Conservation (phyloP, 2,329 filamentous ascomycete genomes). For the Salinomyces thailandicus region DNA sequence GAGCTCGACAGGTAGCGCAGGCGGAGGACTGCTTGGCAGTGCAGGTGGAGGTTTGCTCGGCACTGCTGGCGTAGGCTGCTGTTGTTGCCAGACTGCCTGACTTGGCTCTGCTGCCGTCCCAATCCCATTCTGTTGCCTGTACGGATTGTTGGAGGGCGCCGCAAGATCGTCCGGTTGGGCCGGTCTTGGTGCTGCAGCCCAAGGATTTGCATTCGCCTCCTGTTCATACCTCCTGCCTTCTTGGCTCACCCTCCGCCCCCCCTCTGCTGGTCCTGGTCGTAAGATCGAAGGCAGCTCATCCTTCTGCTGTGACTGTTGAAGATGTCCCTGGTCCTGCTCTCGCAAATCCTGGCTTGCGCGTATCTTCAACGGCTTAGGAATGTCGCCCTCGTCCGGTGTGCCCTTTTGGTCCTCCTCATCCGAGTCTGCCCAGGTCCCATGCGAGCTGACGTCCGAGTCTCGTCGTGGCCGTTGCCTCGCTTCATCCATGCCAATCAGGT, state of each 20-base stretch:
- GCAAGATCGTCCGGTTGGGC: neutral
- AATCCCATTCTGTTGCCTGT: constrained; percentile 20
- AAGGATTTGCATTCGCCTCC: constrained; percentile 20
- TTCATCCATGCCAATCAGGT: constrained; percentile 27
- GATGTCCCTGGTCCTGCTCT: constrained; percentile 3
- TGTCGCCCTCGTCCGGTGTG: constrained; percentile 11
- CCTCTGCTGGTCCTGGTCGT: constrained; percentile 16
- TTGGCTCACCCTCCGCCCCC: constrained; percentile 4
- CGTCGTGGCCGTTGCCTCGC: constrained; percentile 16
- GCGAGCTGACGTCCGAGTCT: constrained; percentile 28
- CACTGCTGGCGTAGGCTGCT: no score
- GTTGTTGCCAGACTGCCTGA: constrained; percentile 29
- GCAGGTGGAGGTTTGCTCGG: constrained; percentile 13
- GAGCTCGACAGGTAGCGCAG: constrained; percentile 29
- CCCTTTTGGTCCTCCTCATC: constrained; percentile 7
- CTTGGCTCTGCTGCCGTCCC: constrained; percentile 29
- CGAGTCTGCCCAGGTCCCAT: constrained; percentile 26
- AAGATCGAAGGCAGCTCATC: constrained; percentile 19
- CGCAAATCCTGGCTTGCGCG: constrained; percentile 14
- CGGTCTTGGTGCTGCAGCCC: constrained; percentile 6
- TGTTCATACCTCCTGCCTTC: constrained; percentile 14
- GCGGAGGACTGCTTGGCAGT: constrained; percentile 12
- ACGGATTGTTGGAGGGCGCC: constrained; percentile 34
- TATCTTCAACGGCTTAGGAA: constrained; percentile 22
- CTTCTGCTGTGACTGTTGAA: neutral